phyloP scores from a whole-genome alignment of 257 asterid species.

The Penstemon barbatus region DNA sequence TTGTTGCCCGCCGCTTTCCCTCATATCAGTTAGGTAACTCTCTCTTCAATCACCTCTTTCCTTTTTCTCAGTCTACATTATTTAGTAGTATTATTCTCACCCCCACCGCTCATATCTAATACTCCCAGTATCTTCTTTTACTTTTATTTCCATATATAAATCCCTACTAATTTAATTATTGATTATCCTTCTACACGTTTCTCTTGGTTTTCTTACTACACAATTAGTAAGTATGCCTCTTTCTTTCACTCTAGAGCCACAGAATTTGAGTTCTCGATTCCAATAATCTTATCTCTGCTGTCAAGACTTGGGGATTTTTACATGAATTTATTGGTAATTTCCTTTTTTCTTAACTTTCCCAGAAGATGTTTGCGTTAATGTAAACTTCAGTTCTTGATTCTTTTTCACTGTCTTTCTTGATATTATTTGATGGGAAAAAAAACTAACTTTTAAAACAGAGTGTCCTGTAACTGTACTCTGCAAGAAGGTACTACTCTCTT shows the following conservation, averaged over 20 bases:
- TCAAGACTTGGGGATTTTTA: constrained; percentile 4
- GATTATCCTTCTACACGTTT: constrained; percentile 23
- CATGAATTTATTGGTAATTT: constrained; percentile 33
- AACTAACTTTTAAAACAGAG: neutral
- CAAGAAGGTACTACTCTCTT: constrained; percentile 12
- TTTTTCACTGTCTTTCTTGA: neutral
- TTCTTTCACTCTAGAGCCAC: constrained; percentile 19
- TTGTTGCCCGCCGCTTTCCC: constrained; percentile 17
- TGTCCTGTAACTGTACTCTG: constrained; percentile 17
- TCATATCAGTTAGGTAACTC: constrained; percentile 30
- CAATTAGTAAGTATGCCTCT: constrained; percentile 10
- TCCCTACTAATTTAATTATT: constrained; percentile 19
- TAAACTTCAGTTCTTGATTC: neutral
- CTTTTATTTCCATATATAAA: constrained; percentile 12
- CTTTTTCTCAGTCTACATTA: constrained; percentile 20
- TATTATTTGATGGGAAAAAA: neutral
- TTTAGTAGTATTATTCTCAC: constrained; percentile 10
- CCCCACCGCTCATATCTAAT: constrained; percentile 7
- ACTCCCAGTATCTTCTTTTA: constrained; percentile 1
- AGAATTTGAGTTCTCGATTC: constrained; percentile 2
- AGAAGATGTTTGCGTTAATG: neutral
- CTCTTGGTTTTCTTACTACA: neutral
- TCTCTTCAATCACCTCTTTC: neutral
- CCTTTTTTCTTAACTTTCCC: neutral
- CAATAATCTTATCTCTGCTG: constrained; percentile 28